A percentile compares a stretch with the other conserved stretches of the same genome.
Evolutionary conservation across 805 yeast species (phyloP).

Genomic region (Saccharomycopsis fermentans): DNA sequence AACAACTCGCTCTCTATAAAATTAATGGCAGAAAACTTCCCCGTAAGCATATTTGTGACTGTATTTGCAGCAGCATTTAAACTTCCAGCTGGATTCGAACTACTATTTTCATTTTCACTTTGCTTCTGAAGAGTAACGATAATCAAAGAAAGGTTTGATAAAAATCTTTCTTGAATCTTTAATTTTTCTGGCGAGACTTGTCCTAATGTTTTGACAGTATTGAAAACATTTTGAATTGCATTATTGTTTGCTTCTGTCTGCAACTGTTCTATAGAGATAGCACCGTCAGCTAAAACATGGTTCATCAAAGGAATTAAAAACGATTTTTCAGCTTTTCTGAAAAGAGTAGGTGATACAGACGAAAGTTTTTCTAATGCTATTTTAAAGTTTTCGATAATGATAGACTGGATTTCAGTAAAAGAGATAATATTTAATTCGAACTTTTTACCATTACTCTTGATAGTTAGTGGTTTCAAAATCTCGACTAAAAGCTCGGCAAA

Average conservation of each 20-base stretch:
- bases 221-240: slow-evolving; percentile 16
- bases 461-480: slow-evolving; percentile 16
- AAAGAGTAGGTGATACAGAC: slow-evolving; percentile 21
- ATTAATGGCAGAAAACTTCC: slow-evolving; percentile 21
- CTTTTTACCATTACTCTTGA: slow-evolving; percentile 17
- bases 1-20: slow-evolving; percentile 60
- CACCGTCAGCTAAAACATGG: slow-evolving; percentile 19
- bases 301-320: slow-evolving; percentile 27
- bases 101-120: slow-evolving; percentile 2
- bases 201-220: slow-evolving; percentile 16
- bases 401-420: slow-evolving; percentile 25
- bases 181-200: slow-evolving; percentile 19
- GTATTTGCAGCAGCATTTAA: slow-evolving; percentile 44
- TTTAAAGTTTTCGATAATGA: slow-evolving; percentile 25
- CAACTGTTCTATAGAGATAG: slow-evolving; percentile 17
- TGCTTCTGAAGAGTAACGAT: slow-evolving; percentile 35
- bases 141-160: slow-evolving; percentile 26
- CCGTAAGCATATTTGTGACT: slow-evolving; percentile 32
- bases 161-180: slow-evolving; percentile 27
- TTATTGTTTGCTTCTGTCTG: slow-evolving; percentile 18
- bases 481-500: slow-evolving; percentile 59
- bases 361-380: slow-evolving; percentile 24
- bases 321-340: slow-evolving; percentile 22
- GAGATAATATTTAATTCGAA: slow-evolving; percentile 25
- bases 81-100: slow-evolving; percentile 24